Base-by-base conservation (phyloP, 2,329 filamentous ascomycete species). In the Peltaster fructicola region DNA sequence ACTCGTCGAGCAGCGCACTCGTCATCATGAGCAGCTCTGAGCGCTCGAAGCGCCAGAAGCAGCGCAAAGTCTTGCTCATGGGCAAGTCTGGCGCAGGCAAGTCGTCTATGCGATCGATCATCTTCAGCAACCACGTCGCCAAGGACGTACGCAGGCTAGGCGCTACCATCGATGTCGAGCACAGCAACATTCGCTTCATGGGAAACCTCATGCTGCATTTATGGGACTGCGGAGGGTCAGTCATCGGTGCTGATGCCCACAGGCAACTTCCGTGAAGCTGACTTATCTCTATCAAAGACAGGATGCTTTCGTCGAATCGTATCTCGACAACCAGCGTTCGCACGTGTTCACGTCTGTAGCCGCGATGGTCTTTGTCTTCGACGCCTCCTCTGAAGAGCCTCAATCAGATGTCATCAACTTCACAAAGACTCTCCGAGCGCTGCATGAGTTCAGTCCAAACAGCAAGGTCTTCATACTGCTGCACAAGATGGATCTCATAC, bases 251-350 rank as follows among this genome's bases (percentile, higher is more conserved):
- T 7, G 5, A 14, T 3, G 3, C 20, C 9, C 11, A 7, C 5
- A 11, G 15, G 6, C 10, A 22, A 11, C 6, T 12, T 12, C 13
- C 12, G 8, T 6, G 13, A 25, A 13, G 9, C 10, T 8, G 11
- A 21, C 9, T n/a, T 17, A 11, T 18, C 9, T 15, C 27, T 30
- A 19, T 25, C 16, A 13, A 9, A 20, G 19, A 13, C 88, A 98
- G 60, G 88, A 95, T 54, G 85, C 85, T 17, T 98, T 98, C 49
- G 92, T 92, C 64, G 88, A 95, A 48, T 93, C 91, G 52, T 98
- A 95, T 57, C 74, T 98, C 33, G 84, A 79, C 9, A 80, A 90
- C 44, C 88, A 95, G 56, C 79, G 88, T 31, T 74, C 81, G 28
- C 88, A 95, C 54, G 85, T 98, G 52, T 98, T 98, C 58, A 81